These are phyloP conservation scores for Aotearoamyces nothofagi DNA, from an alignment of 2,329 filamentous ascomycete genomes.

Conservation along the genomic window DNA sequence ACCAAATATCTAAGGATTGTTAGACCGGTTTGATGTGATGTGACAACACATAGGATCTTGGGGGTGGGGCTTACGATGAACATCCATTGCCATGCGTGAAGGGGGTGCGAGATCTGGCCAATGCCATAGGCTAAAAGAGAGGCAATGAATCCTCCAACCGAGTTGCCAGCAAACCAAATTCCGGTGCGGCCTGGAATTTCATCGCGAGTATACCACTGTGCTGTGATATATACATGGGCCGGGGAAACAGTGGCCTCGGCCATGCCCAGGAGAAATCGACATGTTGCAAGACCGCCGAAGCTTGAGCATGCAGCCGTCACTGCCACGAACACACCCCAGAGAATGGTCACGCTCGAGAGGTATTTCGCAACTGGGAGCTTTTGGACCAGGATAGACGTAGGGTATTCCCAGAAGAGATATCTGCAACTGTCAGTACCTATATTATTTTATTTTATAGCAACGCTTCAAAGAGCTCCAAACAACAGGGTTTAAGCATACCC, in stretches of 20 bases:
- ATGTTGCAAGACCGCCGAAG: conserved; percentile 32
- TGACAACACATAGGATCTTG: no score
- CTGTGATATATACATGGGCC: conserved; percentile 45
- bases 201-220: conserved; percentile 47
- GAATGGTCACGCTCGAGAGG: conserved; percentile 34
- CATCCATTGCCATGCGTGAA: conserved; percentile 48
- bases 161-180: conserved; percentile 41
- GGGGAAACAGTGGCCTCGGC: conserved; percentile 40
- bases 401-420: no score
- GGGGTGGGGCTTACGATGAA: no score
- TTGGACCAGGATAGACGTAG: conserved; percentile 37
- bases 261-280: conserved; percentile 36
- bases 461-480: no score
- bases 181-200: conserved; percentile 47
- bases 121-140: conserved; percentile 45
- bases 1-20: no score
- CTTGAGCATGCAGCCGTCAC: conserved; percentile 32
- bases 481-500: no score
- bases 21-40: no score
- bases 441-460: no score
- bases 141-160: conserved; percentile 41
- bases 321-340: conserved; percentile 33
- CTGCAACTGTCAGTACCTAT: no score
- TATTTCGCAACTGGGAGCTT: conserved; percentile 36
- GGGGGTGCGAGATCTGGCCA: conserved; percentile 37